Evolutionary conservation across 2,329 filamentous ascomycete species (phyloP), one percentile per base, ranked within the genome.

Genomic region (Exophiala sp.): DNA sequence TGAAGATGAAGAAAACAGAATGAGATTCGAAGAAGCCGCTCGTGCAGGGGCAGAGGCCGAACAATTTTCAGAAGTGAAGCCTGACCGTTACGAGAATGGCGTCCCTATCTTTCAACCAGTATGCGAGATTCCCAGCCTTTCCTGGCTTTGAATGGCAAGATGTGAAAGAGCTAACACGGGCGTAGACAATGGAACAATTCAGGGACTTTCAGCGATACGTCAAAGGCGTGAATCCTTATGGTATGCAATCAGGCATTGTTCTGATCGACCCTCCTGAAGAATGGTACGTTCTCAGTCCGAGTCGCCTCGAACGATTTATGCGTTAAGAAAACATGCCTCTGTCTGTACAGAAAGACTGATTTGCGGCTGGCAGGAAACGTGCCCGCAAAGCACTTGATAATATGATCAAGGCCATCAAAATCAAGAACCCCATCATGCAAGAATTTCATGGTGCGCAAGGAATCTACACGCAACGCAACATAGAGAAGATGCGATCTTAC

Each of bases 381-480:
- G 54, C 40, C 11, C 59, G 60, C 33, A 58, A 60, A 57, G 77
- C 82, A 35, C 82, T 96, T 58, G 85, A 94, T 66, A 88, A 96
- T 65, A 80, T 90, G 47, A 82, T 99, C 61, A 97, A 96, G 73
- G 86, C 87, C 58, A 89, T 99, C 70, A 87, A 86, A 67, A 91
- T 99, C 66, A 92, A 92, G 72, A 95, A 99, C 62, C 94, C 94
- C 3, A 97, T 99, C 69, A 96, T 91, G 68, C 94, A 99, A 71
- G 94, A 99, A 66, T 99, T 99, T 65, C 92, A 95, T 78, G 94
- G 94, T 39, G 90, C 89, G 47, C 90, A 92, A 68, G 95, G 94
- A 52, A 95, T 89, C 52, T 99, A 96, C 69, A 92, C 92, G 34
- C 94, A 99, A 71, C 89, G 94, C 66, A 99, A 99, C 68, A 91